A percentile compares a stretch with the other conserved stretches of the same genome.
Conservation (phyloP, 257 asterid genomes). For the Scutellaria minor region DNA sequence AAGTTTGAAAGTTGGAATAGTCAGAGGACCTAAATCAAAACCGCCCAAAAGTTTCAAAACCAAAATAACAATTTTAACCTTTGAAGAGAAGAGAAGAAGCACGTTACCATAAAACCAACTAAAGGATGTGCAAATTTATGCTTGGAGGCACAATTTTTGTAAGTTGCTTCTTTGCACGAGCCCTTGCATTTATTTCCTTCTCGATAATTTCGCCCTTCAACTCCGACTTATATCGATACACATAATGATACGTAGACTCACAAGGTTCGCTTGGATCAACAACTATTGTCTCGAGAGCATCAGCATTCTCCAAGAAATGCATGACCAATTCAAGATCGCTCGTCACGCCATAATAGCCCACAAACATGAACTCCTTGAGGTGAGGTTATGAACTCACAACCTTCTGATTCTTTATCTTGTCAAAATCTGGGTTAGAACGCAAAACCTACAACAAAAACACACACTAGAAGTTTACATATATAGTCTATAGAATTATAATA, state of each 20-base stretch:
- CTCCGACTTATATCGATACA: background rate
- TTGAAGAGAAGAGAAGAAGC: too few species aligned
- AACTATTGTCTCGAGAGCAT: constrained; percentile 8
- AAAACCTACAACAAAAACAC: background rate
- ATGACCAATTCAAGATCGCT: background rate
- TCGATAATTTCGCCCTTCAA: background rate
- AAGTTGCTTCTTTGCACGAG: background rate
- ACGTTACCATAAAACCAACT: background rate
- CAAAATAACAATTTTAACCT: too few species aligned
- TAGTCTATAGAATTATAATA: background rate
- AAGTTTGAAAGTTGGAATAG: too few species aligned
- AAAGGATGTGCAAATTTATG: constrained; percentile 10
- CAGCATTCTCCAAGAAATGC: constrained; percentile 22
- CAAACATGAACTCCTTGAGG: constrained; percentile 12
- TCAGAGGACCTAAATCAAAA: too few species aligned
- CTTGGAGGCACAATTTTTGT: background rate
- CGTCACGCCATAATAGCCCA: background rate
- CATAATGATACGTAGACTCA: background rate
- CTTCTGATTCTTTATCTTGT: background rate
- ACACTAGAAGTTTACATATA: background rate
- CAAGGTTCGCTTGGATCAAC: background rate
- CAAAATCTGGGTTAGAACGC: background rate
- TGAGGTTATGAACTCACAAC: background rate
- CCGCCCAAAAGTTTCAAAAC: too few species aligned
- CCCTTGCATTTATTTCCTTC: background rate